phyloP scores from a whole-genome alignment of 2,329 filamentous ascomycete genomes.

The Leptographium flavum region DNA sequence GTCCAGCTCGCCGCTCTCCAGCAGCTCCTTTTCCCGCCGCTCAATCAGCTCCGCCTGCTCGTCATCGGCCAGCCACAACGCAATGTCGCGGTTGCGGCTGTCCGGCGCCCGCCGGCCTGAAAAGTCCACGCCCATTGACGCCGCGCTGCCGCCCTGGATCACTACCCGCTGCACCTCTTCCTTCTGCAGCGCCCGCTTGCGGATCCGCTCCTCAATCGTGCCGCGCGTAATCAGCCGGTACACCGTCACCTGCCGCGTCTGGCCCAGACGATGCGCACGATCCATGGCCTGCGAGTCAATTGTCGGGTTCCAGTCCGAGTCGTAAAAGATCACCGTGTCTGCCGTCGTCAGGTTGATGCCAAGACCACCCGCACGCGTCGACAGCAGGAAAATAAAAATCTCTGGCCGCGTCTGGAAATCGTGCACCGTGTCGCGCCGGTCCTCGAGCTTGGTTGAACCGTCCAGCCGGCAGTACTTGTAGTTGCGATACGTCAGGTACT shows the following conservation, averaged over 20 bases:
- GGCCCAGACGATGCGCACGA: constrained; percentile 89
- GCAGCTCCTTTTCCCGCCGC: constrained; percentile 74
- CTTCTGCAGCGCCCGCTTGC: constrained; percentile 92
- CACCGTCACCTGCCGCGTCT: constrained; percentile 90
- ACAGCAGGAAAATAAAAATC: constrained; percentile 93
- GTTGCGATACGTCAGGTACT: constrained; percentile 96
- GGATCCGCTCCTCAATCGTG: constrained; percentile 95
- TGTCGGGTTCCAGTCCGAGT: constrained; percentile 98
- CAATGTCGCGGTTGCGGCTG: constrained; percentile 94
- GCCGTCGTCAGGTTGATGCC: constrained; percentile 95
- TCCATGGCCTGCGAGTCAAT: constrained; percentile 99
- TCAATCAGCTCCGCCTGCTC: constrained; percentile 92
- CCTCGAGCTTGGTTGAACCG: constrained; percentile 92
- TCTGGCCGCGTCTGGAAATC: constrained; percentile 92
- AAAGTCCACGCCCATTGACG: constrained; percentile 61
- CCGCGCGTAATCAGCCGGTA: constrained; percentile 94
- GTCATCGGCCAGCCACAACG: constrained; percentile 96
- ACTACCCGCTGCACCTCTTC: constrained; percentile 97
- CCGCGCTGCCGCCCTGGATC: constrained; percentile 63
- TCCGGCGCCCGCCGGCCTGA: constrained; percentile 77
- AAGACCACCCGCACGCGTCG: constrained; percentile 89
- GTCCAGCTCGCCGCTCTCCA: constrained; percentile 55
- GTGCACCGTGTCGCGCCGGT: constrained; percentile 86
- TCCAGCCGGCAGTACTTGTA: constrained; percentile 97
- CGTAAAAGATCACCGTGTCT: constrained; percentile 99